phyloP scores from a whole-genome alignment of 129 eudicot species.

The Pseudognaphalium luteoalbum region DNA sequence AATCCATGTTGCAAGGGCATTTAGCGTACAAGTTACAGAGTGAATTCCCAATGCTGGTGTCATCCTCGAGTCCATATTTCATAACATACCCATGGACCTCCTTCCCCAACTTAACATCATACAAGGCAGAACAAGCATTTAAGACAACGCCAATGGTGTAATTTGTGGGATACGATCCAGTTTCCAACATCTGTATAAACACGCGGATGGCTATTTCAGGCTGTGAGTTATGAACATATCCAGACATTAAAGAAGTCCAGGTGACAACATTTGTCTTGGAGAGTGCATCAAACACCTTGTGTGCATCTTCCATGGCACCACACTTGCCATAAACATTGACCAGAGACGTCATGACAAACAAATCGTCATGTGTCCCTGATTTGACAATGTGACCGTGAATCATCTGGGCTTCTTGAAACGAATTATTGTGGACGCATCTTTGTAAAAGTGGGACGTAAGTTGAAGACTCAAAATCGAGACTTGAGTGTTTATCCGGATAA shows the following conservation, averaged over 20 bases:
- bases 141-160: conserved; percentile 64
- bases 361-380: conserved; percentile 51
- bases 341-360: conserved; percentile 72
- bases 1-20: conserved; percentile 43
- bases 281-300: conserved; percentile 64
- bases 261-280: conserved; percentile 70
- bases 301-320: conserved; percentile 66
- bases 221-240: conserved; percentile 62
- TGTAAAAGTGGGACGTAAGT: conserved; percentile 64
- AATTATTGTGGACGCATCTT: conserved; percentile 60
- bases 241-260: conserved; percentile 88
- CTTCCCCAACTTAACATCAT: conserved; percentile 47
- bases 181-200: conserved; percentile 66
- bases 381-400: conserved; percentile 74
- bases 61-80: conserved; percentile 55
- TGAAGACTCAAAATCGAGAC: conserved; percentile 55
- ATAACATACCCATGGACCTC: conserved; percentile 70
- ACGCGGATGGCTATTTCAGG: conserved; percentile 54
- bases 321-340: conserved; percentile 83
- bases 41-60: conserved; percentile 65
- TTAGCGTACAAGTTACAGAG: conserved; percentile 78
- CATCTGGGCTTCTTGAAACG: conserved; percentile 43
- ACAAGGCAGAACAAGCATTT: conserved; percentile 54
- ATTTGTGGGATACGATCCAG: conserved; percentile 67
- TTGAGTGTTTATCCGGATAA: conserved; percentile 39